These are phyloP conservation scores for Hygrophorus pudorinus DNA, from an alignment of 768 basidiomycete genomes.

Conservation along the genomic window DNA sequence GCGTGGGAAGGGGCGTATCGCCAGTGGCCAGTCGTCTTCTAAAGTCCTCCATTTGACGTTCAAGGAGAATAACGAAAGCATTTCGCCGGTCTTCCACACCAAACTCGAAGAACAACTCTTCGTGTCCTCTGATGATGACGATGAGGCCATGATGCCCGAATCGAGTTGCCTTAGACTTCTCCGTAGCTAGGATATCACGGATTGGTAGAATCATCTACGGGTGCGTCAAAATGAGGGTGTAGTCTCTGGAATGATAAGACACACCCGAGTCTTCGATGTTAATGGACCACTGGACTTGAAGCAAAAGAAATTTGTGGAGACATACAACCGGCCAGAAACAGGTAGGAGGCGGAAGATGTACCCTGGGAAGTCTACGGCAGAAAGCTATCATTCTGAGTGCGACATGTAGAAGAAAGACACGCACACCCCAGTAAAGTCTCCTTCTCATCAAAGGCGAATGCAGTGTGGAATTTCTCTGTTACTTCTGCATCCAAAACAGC, in stretches of 20 bases:
- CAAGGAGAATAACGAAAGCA: constrained; percentile 65
- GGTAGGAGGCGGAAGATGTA: constrained; percentile 89
- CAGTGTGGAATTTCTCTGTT: constrained; percentile 64
- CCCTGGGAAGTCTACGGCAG: constrained; percentile 71
- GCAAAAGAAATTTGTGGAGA: constrained; percentile 90
- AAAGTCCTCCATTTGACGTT: constrained; percentile 72
- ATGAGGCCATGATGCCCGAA: constrained; percentile 88
- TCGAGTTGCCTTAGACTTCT: constrained; percentile 78
- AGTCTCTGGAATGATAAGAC: constrained; percentile 14
- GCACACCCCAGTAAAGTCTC: constrained; percentile 82
- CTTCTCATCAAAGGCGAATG: constrained; percentile 84
- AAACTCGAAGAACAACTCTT: constrained; percentile 97
- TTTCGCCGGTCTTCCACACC: constrained; percentile 69
- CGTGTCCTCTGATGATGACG: constrained; percentile 88
- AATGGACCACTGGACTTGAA: constrained; percentile 86
- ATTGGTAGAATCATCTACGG: constrained; percentile 90
- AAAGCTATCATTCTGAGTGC: constrained; percentile 6
- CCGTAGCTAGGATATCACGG: constrained; percentile 74
- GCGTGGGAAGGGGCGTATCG: constrained; percentile 32
- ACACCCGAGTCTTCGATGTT: constrained; percentile 71
- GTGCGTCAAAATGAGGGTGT: constrained; percentile 1
- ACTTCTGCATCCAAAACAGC: constrained; percentile 50
- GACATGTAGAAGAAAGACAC: constrained; percentile 17
- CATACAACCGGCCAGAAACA: constrained; percentile 76
- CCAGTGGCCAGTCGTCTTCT: constrained; percentile 37